Evolutionary conservation across 2,329 filamentous ascomycete species (phyloP).

Genomic region (Penicillium janthinellum): DNA sequence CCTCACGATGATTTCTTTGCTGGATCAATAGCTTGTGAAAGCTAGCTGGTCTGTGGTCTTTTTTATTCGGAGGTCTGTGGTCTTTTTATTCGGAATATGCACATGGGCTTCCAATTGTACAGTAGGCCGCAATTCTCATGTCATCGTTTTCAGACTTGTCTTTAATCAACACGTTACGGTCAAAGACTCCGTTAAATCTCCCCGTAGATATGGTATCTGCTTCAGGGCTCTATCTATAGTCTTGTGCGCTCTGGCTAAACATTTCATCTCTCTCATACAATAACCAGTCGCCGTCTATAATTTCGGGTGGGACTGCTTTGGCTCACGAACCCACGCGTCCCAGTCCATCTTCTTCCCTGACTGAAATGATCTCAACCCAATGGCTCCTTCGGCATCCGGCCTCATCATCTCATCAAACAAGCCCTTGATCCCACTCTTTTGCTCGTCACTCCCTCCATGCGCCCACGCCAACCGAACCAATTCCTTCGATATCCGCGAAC

Average conservation of each 20-base stretch:
- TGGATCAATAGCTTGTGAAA: neutral
- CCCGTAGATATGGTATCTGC: no score
- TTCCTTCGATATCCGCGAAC: constrained; percentile 39
- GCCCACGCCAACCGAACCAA: constrained; percentile 34
- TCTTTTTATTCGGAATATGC: neutral
- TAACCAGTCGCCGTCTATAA: neutral
- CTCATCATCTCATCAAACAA: constrained; percentile 37
- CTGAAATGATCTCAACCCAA: constrained; percentile 30
- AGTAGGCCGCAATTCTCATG: constrained; percentile 13
- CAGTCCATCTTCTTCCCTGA: constrained; percentile 26
- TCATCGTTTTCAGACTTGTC: neutral
- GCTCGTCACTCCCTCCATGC: constrained; percentile 19
- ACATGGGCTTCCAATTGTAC: constrained; percentile 11
- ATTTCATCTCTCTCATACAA: no score
- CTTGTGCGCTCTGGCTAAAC: no score
- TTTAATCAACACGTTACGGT: constrained; percentile 7
- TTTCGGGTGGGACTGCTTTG: constrained; percentile 8
- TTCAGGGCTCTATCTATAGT: no score
- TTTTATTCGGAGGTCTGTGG: no score
- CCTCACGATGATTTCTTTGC: neutral
- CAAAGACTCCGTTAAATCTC: neutral
- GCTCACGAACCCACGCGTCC: constrained; percentile 20
- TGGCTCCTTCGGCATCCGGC: constrained; percentile 23
- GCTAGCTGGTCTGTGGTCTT: neutral
- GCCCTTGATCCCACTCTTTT: constrained; percentile 23